Evolutionary conservation across 2,329 filamentous ascomycete genomes (phyloP).

Genomic region (Tetracladium maxilliforme): DNA sequence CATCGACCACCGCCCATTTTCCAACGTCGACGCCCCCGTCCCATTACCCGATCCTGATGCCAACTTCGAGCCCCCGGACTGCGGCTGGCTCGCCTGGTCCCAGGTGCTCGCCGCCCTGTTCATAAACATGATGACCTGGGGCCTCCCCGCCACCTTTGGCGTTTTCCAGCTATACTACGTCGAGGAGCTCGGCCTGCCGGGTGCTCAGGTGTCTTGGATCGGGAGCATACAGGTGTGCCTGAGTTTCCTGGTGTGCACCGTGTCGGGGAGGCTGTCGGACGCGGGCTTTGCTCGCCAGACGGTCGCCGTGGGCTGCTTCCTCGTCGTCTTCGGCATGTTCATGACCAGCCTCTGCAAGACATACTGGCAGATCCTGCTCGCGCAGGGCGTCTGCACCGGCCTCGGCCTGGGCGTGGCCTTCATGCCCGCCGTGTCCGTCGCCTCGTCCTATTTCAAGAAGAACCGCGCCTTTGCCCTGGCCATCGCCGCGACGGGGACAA

Average conservation of each 20-base stretch:
- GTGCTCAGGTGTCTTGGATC: conserved; percentile 30
- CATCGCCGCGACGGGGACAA: conserved; percentile 42
- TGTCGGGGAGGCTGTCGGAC: conserved; percentile 31
- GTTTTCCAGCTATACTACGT: conserved; percentile 38
- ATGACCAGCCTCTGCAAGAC: conserved; percentile 18
- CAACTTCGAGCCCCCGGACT: too few relatives aligned
- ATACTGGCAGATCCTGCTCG: conserved; percentile 29
- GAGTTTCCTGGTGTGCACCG: conserved; percentile 23
- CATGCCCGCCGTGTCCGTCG: conserved; percentile 35
- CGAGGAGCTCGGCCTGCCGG: too few relatives aligned
- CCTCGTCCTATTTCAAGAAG: conserved; percentile 26
- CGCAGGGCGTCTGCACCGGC: conserved; percentile 29
- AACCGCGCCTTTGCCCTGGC: conserved; percentile 30
- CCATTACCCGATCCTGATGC: too few relatives aligned
- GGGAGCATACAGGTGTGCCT: conserved; percentile 30
- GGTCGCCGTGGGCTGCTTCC: conserved; percentile 21
- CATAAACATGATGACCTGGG: conserved; percentile 40
- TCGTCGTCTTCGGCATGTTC: conserved; percentile 31
- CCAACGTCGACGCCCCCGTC: too few relatives aligned
- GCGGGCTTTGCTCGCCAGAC: conserved; percentile 26
- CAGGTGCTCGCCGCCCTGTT: conserved; percentile 35
- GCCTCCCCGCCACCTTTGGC: conserved; percentile 29
- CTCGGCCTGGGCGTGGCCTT: conserved; percentile 26
- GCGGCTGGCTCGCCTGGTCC: conserved; percentile 37
- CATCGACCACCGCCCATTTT: too few relatives aligned